A percentile compares a stretch with the other conserved stretches of the same genome.
These are phyloP conservation scores for Massarina eburnea DNA, from an alignment of 2,329 filamentous ascomycete species.

Conservation along the genomic window DNA sequence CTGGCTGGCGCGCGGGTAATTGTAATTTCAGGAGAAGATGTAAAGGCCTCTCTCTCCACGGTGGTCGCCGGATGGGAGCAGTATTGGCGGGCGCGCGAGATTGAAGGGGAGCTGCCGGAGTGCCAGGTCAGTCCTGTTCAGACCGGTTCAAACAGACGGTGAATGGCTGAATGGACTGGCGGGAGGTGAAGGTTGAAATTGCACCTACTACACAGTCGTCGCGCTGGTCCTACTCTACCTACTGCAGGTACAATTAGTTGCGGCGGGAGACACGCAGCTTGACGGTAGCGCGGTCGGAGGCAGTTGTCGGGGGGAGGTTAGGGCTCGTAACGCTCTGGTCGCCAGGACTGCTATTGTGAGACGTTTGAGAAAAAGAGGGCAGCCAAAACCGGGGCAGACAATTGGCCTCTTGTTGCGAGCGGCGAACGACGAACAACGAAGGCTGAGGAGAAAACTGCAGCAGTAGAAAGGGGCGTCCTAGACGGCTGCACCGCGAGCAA, in stretches of 20 bases:
- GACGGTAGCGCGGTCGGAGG: too few relatives aligned
- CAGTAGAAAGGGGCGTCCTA: neutral
- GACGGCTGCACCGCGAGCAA: slow-evolving; percentile 10
- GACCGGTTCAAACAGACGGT: neutral
- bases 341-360: neutral
- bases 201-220: too few relatives aligned
- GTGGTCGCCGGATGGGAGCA: neutral
- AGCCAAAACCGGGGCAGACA: slow-evolving; percentile 2
- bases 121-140: neutral
- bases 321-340: neutral
- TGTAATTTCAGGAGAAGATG: slow-evolving; percentile 5
- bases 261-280: too few relatives aligned
- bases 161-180: neutral
- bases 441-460: slow-evolving; percentile 9
- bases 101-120: slow-evolving; percentile 4
- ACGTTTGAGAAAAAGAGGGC: neutral
- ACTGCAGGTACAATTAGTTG: too few relatives aligned
- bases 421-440: slow-evolving; percentile 5
- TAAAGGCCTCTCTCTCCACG: neutral
- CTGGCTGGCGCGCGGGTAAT: slow-evolving; percentile 11
- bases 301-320: neutral
- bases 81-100: slow-evolving; percentile 3
- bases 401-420: slow-evolving; percentile 1
- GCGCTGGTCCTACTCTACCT: too few relatives aligned
- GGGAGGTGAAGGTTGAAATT: neutral